Conservation (phyloP, 257 asterid species). For the Primulina tabacum region DNA sequence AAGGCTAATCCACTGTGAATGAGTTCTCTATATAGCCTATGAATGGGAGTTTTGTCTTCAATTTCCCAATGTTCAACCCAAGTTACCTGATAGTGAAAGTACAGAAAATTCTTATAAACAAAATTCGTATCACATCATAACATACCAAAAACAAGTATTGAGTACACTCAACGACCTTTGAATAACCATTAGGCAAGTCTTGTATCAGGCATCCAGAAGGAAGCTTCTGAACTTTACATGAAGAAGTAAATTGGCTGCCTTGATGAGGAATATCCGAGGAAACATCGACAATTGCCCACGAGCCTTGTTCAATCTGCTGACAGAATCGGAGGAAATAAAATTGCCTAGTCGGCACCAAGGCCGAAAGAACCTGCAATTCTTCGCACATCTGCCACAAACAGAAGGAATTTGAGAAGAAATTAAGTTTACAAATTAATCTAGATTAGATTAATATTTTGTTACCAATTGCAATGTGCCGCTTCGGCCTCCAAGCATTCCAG, state of each 20-base stretch:
- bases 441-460: background rate
- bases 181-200: constrained; percentile 98
- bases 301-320: constrained; percentile 80
- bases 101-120: background rate
- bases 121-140: background rate
- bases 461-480: constrained; percentile 80
- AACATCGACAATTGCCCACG: constrained; percentile 86
- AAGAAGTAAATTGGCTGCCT: constrained; percentile 50
- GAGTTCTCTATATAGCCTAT: constrained; percentile 68
- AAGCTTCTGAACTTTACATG: constrained; percentile 55
- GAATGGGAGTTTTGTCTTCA: constrained; percentile 63
- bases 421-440: background rate
- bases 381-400: constrained; percentile 64
- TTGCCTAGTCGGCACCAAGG: constrained; percentile 71
- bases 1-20: constrained; percentile 72
- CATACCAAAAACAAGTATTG: background rate
- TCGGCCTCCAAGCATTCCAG: constrained; percentile 67
- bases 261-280: constrained; percentile 72
- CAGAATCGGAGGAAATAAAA: constrained; percentile 67
- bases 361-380: constrained; percentile 82
- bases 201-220: constrained; percentile 96
- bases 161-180: constrained; percentile 51
- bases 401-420: background rate
- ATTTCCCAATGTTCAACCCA: constrained; percentile 96
- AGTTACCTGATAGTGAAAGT: constrained; percentile 49